phyloP scores from a whole-genome alignment of 2,329 filamentous ascomycete species.

The Dactylellina leptospora region DNA sequence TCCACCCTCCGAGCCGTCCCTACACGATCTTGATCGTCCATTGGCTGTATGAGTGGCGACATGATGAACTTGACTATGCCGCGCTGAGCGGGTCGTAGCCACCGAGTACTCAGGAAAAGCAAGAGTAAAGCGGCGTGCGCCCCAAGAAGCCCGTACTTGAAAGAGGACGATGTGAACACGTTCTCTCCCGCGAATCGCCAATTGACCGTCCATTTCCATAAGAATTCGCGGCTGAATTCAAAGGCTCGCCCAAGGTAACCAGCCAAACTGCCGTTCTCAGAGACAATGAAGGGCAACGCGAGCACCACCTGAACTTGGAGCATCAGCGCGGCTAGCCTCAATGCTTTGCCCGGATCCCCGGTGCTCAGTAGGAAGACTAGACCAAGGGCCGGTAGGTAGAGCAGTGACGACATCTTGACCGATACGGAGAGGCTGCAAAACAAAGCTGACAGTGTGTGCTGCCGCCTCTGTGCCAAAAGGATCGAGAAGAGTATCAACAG shows the following conservation, averaged over 20 bases:
- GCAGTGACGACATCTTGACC: slow-evolving; percentile 92
- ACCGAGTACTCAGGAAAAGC: slow-evolving; percentile 73
- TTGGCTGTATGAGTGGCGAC: slow-evolving; percentile 60
- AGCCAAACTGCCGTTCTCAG: slow-evolving; percentile 65
- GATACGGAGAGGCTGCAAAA: slow-evolving; percentile 81
- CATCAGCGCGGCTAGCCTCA: slow-evolving; percentile 77
- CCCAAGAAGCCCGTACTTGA: slow-evolving; percentile 73
- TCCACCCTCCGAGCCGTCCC: slow-evolving; percentile 67
- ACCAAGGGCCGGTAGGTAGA: slow-evolving; percentile 82
- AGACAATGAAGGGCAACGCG: slow-evolving; percentile 72
- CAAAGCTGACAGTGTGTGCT: slow-evolving; percentile 77
- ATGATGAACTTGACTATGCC: slow-evolving; percentile 67
- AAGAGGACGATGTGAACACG: slow-evolving; percentile 75
- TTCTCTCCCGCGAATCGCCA: slow-evolving; percentile 94
- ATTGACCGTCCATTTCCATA: slow-evolving; percentile 99
- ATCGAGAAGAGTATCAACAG: slow-evolving; percentile 86
- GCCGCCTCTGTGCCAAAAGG: slow-evolving; percentile 75
- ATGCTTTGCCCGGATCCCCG: slow-evolving; percentile 71
- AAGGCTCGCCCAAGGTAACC: slow-evolving; percentile 86
- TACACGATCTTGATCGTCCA: slow-evolving; percentile 22
- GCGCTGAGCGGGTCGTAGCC: slow-evolving; percentile 74
- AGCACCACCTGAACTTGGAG: slow-evolving; percentile 77
- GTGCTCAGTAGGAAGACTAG: slow-evolving; percentile 75
- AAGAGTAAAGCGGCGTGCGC: slow-evolving; percentile 73
- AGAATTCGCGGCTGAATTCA: slow-evolving; percentile 86